A percentile compares a stretch with the other conserved stretches of the same genome.
phyloP scores from a whole-genome alignment of 164 flowering plant genomes.

The Magnolia officinalis region DNA sequence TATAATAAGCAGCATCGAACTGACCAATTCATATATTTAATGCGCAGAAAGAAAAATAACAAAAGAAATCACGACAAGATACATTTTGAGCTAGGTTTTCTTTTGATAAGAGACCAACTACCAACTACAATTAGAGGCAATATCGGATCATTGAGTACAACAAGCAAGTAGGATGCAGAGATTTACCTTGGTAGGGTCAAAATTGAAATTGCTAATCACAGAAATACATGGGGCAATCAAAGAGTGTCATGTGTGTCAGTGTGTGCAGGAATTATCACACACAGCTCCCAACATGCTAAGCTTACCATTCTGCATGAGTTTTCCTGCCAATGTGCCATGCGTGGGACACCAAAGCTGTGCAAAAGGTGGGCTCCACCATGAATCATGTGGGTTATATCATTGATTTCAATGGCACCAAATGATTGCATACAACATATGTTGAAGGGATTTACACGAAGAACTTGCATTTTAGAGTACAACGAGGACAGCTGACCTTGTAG shows the following conservation, averaged over 20 bases:
- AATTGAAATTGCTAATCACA: no score
- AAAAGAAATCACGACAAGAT: background rate
- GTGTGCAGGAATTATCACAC: background rate
- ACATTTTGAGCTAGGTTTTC: background rate
- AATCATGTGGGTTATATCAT: background rate
- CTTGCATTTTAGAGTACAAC: no score
- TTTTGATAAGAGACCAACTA: background rate
- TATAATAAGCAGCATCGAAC: background rate
- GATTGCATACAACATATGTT: no score
- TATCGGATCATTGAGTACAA: no score
- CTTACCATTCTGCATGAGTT: background rate
- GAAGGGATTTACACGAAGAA: no score
- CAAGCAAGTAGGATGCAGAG: no score
- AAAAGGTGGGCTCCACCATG: background rate
- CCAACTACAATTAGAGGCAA: background rate
- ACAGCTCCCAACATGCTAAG: background rate
- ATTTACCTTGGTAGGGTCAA: no score
- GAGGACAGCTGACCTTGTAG: no score
- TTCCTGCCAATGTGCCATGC: background rate
- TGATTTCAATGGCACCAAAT: no score
- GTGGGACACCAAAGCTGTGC: background rate
- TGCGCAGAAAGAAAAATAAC: background rate
- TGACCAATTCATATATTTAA: background rate
- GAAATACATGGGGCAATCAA: no score
- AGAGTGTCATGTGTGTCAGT: background rate